Evolutionary conservation across 306 rosid species (phyloP).

Genomic region (Oxytropis ochrocephala): DNA sequence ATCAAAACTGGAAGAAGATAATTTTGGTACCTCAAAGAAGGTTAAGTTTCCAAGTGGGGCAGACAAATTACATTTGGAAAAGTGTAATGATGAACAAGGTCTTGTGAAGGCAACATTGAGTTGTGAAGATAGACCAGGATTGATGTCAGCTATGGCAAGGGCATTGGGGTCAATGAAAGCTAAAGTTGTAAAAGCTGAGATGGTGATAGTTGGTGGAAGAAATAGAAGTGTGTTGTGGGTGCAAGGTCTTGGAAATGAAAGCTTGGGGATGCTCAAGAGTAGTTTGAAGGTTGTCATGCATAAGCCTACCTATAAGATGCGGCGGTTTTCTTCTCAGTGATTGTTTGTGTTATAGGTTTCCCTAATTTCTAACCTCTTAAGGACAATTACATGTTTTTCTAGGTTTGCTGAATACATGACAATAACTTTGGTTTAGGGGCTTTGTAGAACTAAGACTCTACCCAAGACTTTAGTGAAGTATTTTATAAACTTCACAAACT

Average conservation of each 20-base stretch:
- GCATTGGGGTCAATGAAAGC: conserved; percentile 37
- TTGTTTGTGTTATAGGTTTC: neutral
- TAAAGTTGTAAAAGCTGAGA: conserved; percentile 53
- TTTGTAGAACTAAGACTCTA: neutral
- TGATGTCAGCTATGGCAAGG: conserved; percentile 42
- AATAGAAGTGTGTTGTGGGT: conserved; percentile 49
- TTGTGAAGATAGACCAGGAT: conserved; percentile 51
- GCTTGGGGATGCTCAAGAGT: conserved; percentile 37
- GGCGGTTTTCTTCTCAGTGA: conserved; percentile 1
- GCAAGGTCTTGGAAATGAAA: conserved; percentile 40
- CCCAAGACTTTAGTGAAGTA: neutral
- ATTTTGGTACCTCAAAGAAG: neutral
- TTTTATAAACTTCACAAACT: neutral
- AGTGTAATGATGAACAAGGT: conserved; percentile 28
- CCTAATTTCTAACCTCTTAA: conserved; percentile 3
- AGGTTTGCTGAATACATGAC: neutral
- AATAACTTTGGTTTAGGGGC: conserved; percentile 10
- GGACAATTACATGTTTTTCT: conserved; percentile 3
- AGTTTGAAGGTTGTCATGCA: conserved; percentile 36
- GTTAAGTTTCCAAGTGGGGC: conserved; percentile 42
- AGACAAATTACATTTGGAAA: conserved; percentile 37
- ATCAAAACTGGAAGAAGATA: conserved; percentile 32
- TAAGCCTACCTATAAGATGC: conserved; percentile 23
- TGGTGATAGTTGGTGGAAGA: conserved; percentile 58
- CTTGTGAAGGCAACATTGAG: conserved; percentile 48